phyloP scores from a whole-genome alignment of 1,139 yeast genomes.

The Geotrichum citri-aurantii region DNA sequence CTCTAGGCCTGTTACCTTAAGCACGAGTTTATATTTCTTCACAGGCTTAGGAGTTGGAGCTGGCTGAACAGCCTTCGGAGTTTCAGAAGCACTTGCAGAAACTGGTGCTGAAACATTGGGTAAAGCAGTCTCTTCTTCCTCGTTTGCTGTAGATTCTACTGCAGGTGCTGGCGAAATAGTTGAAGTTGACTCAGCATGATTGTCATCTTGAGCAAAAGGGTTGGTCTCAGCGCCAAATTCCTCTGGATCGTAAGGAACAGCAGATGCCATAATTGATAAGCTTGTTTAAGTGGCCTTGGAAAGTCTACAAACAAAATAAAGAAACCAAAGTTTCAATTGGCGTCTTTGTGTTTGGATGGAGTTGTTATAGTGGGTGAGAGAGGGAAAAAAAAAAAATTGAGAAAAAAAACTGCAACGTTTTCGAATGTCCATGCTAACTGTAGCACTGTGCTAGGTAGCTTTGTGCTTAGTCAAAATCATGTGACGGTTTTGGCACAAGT shows the following conservation, averaged over 20 bases:
- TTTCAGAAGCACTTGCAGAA: background rate
- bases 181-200: background rate
- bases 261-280: slow-evolving; percentile 25
- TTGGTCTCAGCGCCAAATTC: slow-evolving; percentile 26
- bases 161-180: slow-evolving; percentile 2
- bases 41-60: slow-evolving; percentile 11
- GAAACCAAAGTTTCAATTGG: background rate
- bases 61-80: background rate
- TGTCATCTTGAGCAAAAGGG: slow-evolving; percentile 27
- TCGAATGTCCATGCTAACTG: background rate
- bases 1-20: slow-evolving; percentile 45
- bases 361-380: background rate
- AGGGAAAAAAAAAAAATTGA: background rate
- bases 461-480: background rate
- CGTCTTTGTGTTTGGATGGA: background rate
- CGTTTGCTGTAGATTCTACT: background rate
- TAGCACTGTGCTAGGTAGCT: background rate
- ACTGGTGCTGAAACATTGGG: background rate
- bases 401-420: background rate
- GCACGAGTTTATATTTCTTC: slow-evolving; percentile 34
- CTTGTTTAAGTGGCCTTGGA: background rate
- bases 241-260: slow-evolving; percentile 31
- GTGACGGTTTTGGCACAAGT: background rate
- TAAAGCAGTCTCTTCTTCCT: background rate
- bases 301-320: background rate